A percentile compares a stretch with the other conserved stretches of the same genome.
phyloP scores from a whole-genome alignment of 1,284 basidiomycete species.

The Wolfiporia cocos region DNA sequence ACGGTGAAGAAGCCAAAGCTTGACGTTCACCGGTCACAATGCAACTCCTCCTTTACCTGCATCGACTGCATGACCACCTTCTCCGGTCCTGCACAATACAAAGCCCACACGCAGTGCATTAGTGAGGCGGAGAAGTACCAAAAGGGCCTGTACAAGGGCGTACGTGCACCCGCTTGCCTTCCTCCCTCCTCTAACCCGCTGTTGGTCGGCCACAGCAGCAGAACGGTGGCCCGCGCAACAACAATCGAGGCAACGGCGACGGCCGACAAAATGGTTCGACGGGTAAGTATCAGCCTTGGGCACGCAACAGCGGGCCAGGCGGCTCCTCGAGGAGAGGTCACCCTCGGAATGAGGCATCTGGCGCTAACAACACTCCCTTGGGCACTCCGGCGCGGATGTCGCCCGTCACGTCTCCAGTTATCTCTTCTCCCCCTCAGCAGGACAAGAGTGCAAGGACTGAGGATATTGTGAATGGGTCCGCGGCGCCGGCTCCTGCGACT shows the following conservation, averaged over 20 bases:
- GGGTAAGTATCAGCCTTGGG: slow-evolving; percentile 25
- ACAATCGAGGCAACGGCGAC: slow-evolving; percentile 7
- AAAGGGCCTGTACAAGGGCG: slow-evolving; percentile 73
- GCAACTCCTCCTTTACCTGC: slow-evolving; percentile 74
- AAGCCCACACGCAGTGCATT: slow-evolving; percentile 79
- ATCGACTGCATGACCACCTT: slow-evolving; percentile 86
- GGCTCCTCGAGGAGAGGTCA: slow-evolving; percentile 18
- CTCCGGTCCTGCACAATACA: slow-evolving; percentile 68
- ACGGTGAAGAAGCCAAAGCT: slow-evolving; percentile 91
- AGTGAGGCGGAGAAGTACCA: slow-evolving; percentile 91
- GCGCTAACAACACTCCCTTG: slow-evolving; percentile 63
- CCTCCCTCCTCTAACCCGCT: neutral
- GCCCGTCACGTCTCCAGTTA: slow-evolving; percentile 20
- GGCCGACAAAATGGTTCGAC: slow-evolving; percentile 8
- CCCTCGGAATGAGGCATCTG: slow-evolving; percentile 37
- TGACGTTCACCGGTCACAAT: slow-evolving; percentile 58
- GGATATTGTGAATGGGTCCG: slow-evolving; percentile 1
- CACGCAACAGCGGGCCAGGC: slow-evolving; percentile 13
- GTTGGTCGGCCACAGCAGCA: slow-evolving; percentile 10
- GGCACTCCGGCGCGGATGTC: slow-evolving; percentile 56
- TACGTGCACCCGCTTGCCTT: slow-evolving; percentile 9
- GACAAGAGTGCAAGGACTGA: slow-evolving; percentile 1
- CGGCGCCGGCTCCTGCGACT: slow-evolving; percentile 8
- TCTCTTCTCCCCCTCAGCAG: slow-evolving; percentile 8
- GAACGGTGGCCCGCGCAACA: slow-evolving; percentile 13